Evolutionary conservation across 1,284 basidiomycete genomes (phyloP).

Genomic region (Moesziomyces sp.): DNA sequence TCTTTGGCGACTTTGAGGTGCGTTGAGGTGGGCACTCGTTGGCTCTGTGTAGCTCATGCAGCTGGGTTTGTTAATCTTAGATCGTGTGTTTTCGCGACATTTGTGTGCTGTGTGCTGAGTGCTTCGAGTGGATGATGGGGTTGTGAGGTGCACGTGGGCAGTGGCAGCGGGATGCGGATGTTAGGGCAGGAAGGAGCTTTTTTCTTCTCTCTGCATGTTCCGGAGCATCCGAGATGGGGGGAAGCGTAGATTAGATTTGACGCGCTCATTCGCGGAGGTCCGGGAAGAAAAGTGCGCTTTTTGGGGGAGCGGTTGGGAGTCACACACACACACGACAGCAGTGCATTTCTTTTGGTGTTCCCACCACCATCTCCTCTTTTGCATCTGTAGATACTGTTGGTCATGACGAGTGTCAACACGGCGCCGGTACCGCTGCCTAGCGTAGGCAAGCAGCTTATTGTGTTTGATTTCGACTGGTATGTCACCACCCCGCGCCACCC

Average conservation of each 20-base stretch:
- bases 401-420: slow-evolving; percentile 25
- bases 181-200: neutral
- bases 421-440: slow-evolving; percentile 46
- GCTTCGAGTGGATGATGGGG: too few species aligned
- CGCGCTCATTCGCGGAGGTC: neutral
- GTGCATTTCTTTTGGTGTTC: neutral
- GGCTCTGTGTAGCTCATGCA: neutral
- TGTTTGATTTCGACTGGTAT: slow-evolving; percentile 98
- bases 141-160: neutral
- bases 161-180: too few species aligned
- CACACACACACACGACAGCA: slow-evolving; percentile 1
- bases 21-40: slow-evolving; percentile 7
- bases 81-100: neutral
- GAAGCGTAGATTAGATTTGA: neutral
- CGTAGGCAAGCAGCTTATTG: slow-evolving; percentile 76
- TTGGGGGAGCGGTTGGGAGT: too few species aligned
- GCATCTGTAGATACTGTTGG: neutral
- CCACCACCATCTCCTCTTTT: neutral
- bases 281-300: neutral
- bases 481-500: slow-evolving; percentile 38
- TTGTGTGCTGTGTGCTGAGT: too few species aligned
- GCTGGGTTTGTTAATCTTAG: neutral
- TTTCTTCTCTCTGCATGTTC: neutral
- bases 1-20: slow-evolving; percentile 61
- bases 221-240: neutral